Evolutionary conservation across 768 basidiomycete genomes (phyloP), one percentile per base, ranked within the genome.

Genomic region (Cystofilobasidium macerans): DNA sequence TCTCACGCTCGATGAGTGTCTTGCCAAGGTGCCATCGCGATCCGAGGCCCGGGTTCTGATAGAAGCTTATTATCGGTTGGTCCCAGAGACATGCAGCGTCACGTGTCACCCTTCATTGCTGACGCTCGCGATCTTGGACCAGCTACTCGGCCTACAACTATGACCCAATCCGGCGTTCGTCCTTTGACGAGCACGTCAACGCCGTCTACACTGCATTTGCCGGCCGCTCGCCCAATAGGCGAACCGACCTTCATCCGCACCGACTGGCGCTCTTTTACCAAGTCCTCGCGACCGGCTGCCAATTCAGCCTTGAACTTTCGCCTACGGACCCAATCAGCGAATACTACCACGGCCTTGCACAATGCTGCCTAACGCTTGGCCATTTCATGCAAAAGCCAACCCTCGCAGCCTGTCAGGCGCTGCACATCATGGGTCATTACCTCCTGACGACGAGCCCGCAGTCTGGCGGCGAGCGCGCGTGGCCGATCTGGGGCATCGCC

Each of bases 401-500:
- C 13, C 26, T 54, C 26, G 51, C 51, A 2, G 51, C 51, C 11
- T 28, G 26, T 32, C 51, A 54, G 14, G 16, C 51, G 51, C 28
- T 54, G 13, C 51, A 54, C 51, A 20, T 54, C 14, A 54, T 54
- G 51, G 51, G 51, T 6, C 51, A 54, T 20, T 54, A 54, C 30
- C 28, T 54, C 12, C 51, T 54, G 51, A n/a, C 51, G 28, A 32
- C 5, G 28, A 54, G 28, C 30, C 51, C 51, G 8, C 28, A 32
- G 13, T 32, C 30, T 5, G 51, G 51, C 8, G 51, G 51, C 26
- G 51, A 54, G 14, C 2, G 16, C 28, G 51, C 51, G 5, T 54
- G 51, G 51, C 51, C 51, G 51, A 54, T 54, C 51, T 54, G 51
- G 51, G 51, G 51, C 30, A 28, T 54, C 30, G 51, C 51, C 28